Base-by-base conservation (phyloP, 1,284 basidiomycete genomes). In the Ustilago curta region DNA sequence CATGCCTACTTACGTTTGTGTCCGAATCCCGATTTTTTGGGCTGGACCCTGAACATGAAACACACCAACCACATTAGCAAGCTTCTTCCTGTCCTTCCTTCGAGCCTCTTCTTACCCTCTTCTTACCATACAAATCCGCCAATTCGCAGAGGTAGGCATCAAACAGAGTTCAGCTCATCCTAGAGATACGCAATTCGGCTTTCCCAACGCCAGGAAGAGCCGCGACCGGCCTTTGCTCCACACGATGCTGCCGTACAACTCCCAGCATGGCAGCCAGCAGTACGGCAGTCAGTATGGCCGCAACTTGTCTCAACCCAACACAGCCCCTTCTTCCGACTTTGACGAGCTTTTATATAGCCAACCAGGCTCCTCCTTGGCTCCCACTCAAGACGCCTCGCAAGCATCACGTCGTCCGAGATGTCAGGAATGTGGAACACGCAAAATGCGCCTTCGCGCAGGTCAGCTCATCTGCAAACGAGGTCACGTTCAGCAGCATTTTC, bases 391-490 rank as follows among this genome's bases (percentile, higher is more conserved):
- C 4, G 58, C 50, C 5, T 53, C 53, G 6, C 57, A 73, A n/a
- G 59, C 49, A 4, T 45, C 71, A 9, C 55, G 55, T 1, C 67
- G 68, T n/a, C 70, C 74, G 32, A 40, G 39, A 55, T 77, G 74
- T 55, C 59, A 61, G 12, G 65, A 70, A 58, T 77, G 75, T 49
- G 75, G 75, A 16, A 77, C 70, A 4, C 60, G 64, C 47, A 69
- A 68, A 49, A 74, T 74, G 70, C 68, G 65, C 39, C 59, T 74
- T 19, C 57, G 75, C 27, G 52, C 64, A 19, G 75, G 70, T 8
- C 70, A 70, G 59, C 69, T 77, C 53, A 67, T 77, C 56, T 77
- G 75, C 63, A 69, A 77, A 42, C 64, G 66, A 19, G 75, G 75
- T 58, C 75, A 77, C 57, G 75, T 77, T 8, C 75, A 77, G 45